A percentile compares a stretch with the other conserved stretches of the same genome.
Conservation (phyloP, 2,329 filamentous ascomycete genomes). For the Amylocarpus encephaloides region DNA sequence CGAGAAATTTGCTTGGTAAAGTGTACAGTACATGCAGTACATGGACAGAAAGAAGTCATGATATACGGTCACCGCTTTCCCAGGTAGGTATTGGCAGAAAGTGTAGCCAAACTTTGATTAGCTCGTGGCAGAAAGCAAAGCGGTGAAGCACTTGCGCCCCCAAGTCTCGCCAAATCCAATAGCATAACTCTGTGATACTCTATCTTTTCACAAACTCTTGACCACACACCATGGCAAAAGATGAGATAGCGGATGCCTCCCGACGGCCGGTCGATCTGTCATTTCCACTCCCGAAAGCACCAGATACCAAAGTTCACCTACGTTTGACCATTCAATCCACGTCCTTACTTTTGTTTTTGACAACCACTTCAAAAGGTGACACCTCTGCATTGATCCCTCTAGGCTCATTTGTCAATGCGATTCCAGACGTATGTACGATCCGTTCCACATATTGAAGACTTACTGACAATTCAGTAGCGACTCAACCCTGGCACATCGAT, state of each 20-base stretch:
- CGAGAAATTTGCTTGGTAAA: background rate
- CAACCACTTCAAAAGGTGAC: slow-evolving; percentile 50
- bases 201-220: background rate
- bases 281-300: slow-evolving; percentile 52
- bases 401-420: slow-evolving; percentile 88
- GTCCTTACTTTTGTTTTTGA: slow-evolving; percentile 54
- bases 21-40: no score
- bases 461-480: slow-evolving; percentile 24
- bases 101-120: no score
- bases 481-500: slow-evolving; percentile 52
- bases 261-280: slow-evolving; percentile 41
- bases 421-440: slow-evolving; percentile 66
- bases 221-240: slow-evolving; percentile 11
- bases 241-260: slow-evolving; percentile 1
- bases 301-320: slow-evolving; percentile 56
- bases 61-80: background rate
- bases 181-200: background rate
- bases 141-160: no score
- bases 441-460: background rate
- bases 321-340: slow-evolving; percentile 53
- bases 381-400: slow-evolving; percentile 49
- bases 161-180: background rate
- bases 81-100: no score
- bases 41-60: no score
- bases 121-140: no score